Percentiles rank a stretch among this genome's conserved stretches.
These are phyloP conservation scores for Kwoniella dejecticola DNA, from an alignment of 768 basidiomycete genomes.

Conservation along the genomic window DNA sequence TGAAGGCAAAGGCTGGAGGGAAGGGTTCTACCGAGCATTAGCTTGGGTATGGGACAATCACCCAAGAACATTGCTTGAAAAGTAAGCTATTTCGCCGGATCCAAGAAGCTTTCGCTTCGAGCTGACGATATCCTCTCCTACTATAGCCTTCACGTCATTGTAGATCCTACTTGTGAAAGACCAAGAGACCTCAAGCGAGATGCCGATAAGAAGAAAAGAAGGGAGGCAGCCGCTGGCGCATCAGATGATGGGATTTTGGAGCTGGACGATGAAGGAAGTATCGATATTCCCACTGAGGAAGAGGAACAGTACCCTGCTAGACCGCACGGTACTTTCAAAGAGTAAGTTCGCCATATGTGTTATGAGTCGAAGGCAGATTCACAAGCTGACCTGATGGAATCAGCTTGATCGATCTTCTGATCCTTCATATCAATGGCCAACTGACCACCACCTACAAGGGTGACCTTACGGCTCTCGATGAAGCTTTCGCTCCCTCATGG, in stretches of 20 bases:
- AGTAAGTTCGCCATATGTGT: conserved; percentile 45
- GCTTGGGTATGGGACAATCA: conserved; percentile 72
- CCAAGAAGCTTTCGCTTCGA: background rate
- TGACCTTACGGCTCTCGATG: conserved; percentile 23
- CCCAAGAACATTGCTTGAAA: conserved; percentile 69
- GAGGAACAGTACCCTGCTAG: conserved; percentile 27
- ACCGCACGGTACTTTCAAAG: conserved; percentile 74
- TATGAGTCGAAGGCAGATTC: background rate
- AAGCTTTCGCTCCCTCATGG: conserved; percentile 23
- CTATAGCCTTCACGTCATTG: conserved; percentile 59
- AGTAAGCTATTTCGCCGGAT: conserved; percentile 44
- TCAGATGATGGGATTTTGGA: conserved; percentile 17
- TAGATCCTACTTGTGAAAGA: conserved; percentile 59
- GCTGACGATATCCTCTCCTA: conserved; percentile 1
- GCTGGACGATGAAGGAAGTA: conserved; percentile 27
- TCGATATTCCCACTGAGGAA: conserved; percentile 28
- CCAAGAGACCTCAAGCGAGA: conserved; percentile 24
- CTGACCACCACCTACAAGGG: conserved; percentile 48
- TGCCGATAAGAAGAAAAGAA: background rate
- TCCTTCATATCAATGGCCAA: conserved; percentile 64
- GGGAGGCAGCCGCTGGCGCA: conserved; percentile 11
- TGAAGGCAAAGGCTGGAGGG: conserved; percentile 64
- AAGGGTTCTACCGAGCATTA: conserved; percentile 64
- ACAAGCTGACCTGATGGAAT: background rate
- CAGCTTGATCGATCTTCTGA: conserved; percentile 66